These are phyloP conservation scores for Pythium angustatum DNA, from an alignment of 352 stramenopile species.

Conservation along the genomic window DNA sequence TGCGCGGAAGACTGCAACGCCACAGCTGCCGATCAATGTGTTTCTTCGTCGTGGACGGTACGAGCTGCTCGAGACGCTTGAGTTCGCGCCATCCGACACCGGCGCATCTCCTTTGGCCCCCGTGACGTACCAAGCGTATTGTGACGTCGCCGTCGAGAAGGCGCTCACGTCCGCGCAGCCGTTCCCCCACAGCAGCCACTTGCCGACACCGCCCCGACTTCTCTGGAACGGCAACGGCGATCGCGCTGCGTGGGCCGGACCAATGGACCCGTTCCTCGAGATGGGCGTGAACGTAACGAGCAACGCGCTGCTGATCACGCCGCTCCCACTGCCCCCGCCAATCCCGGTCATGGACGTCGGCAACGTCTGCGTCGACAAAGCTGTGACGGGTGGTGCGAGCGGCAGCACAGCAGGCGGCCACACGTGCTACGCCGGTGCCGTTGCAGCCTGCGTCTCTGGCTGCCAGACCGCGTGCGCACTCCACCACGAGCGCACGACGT, in stretches of 20 bases:
- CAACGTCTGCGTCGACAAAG: conserved; percentile 63
- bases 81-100: conserved; percentile 50
- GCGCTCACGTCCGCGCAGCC: conserved; percentile 35
- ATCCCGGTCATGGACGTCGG: conserved; percentile 38
- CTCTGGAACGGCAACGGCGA: conserved; percentile 73
- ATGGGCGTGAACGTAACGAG: conserved; percentile 50
- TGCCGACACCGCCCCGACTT: conserved; percentile 39
- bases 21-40: conserved; percentile 49
- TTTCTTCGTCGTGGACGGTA: conserved; percentile 60
- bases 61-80: conserved; percentile 49
- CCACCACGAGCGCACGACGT: conserved; percentile 47
- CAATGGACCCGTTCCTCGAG: conserved; percentile 58
- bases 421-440: conserved; percentile 54
- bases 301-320: conserved; percentile 41
- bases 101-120: conserved; percentile 29
- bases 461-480: conserved; percentile 54
- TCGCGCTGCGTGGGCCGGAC: conserved; percentile 41
- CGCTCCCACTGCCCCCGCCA: conserved; percentile 15
- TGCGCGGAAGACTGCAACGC: conserved; percentile 27
- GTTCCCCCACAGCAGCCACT: conserved; percentile 51
- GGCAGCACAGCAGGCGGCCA: conserved; percentile 35
- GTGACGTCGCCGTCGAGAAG: conserved; percentile 38
- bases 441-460: conserved; percentile 56
- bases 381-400: conserved; percentile 23
- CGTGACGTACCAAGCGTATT: conserved; percentile 77